Percentiles rank a stretch among this genome's conserved stretches.
These are phyloP conservation scores for Ruellia speciosa DNA, from an alignment of 305 asterid genomes.

Conservation along the genomic window DNA sequence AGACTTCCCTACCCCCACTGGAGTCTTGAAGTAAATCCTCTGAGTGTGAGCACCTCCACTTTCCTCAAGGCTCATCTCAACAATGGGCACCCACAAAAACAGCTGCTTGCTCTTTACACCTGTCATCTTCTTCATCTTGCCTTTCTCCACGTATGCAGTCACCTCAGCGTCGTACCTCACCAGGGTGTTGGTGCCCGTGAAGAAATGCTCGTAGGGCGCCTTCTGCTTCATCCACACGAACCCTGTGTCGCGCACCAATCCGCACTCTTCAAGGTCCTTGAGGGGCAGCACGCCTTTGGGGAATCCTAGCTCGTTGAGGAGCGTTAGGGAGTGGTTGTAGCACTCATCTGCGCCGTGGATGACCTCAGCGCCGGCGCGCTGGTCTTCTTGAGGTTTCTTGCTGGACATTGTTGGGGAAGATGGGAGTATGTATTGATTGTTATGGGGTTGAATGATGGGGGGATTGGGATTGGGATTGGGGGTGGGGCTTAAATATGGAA, in stretches of 20 bases:
- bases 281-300: conserved; percentile 79
- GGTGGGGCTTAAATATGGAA: conserved; percentile 23
- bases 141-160: conserved; percentile 71
- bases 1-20: conserved; percentile 70
- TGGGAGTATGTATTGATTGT: too few species aligned
- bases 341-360: conserved; percentile 54
- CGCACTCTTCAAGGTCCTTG: conserved; percentile 78
- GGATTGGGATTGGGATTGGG: neutral
- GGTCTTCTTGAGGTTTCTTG: conserved; percentile 10
- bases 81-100: conserved; percentile 82
- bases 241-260: conserved; percentile 73
- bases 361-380: conserved; percentile 39
- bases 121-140: conserved; percentile 82
- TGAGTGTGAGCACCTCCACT: conserved; percentile 14
- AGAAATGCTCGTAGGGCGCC: conserved; percentile 71
- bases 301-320: conserved; percentile 63
- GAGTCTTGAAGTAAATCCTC: conserved; percentile 73
- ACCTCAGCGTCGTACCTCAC: conserved; percentile 75
- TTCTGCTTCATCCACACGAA: conserved; percentile 88
- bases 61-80: conserved; percentile 67
- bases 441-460: neutral
- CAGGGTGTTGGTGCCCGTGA: conserved; percentile 39
- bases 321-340: conserved; percentile 45
- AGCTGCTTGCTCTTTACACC: conserved; percentile 84
- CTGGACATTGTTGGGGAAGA: too few species aligned